A percentile compares a stretch with the other conserved stretches of the same genome.
These are phyloP conservation scores for Canna indica DNA, from an alignment of 176 grass and related monocot species.

Conservation along the genomic window DNA sequence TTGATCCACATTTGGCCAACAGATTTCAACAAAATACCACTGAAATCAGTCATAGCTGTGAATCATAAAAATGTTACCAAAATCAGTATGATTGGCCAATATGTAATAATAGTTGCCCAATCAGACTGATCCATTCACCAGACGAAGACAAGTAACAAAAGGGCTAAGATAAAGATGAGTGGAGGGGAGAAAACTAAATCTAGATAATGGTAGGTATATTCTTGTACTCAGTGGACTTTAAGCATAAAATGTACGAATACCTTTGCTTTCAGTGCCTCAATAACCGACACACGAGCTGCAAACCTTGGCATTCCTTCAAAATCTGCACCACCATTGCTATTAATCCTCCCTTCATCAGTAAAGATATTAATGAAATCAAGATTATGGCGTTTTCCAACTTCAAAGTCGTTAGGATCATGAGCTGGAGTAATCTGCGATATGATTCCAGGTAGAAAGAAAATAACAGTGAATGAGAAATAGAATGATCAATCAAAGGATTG, in stretches of 20 bases:
- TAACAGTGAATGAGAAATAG: slow-evolving; percentile 3
- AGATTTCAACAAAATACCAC: too few relatives aligned
- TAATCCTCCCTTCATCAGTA: slow-evolving; percentile 83
- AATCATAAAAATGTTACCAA: too few relatives aligned
- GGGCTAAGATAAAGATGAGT: too few relatives aligned
- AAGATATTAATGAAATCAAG: slow-evolving; percentile 85
- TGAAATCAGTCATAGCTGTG: too few relatives aligned
- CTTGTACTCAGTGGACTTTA: too few relatives aligned
- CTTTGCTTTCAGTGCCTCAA: slow-evolving; percentile 55
- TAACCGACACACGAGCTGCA: slow-evolving; percentile 48
- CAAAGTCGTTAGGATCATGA: slow-evolving; percentile 92
- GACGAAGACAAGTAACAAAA: too few relatives aligned
- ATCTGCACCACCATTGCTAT: slow-evolving; percentile 53
- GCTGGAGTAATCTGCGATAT: slow-evolving; percentile 71
- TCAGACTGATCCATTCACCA: too few relatives aligned
- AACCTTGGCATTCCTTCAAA: slow-evolving; percentile 89
- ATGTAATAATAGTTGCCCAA: too few relatives aligned
- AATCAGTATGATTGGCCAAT: too few relatives aligned
- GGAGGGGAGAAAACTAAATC: too few relatives aligned
- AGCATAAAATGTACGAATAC: slow-evolving; percentile 34
- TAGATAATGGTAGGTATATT: too few relatives aligned
- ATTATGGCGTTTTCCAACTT: slow-evolving; percentile 83
- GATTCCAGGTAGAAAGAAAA: background rate
- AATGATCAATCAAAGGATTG: background rate
- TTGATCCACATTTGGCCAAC: too few relatives aligned